Conservation (phyloP, 352 stramenopile genomes). For the Globisporangium abappressorium region DNA sequence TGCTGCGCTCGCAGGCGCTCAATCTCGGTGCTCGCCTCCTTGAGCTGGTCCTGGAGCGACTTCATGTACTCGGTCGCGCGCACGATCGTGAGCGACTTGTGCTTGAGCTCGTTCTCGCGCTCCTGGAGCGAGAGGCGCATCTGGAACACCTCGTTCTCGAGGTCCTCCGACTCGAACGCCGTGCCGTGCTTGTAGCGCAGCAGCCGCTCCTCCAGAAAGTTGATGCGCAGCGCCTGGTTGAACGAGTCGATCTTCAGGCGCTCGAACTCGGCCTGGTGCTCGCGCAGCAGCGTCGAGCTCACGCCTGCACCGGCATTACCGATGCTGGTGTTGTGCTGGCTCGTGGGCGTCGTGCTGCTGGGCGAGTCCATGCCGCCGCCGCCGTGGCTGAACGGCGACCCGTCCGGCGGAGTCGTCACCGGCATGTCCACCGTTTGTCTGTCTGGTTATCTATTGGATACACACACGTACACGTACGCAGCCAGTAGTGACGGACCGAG, state of each 20-base stretch:
- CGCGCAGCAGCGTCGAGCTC: constrained; percentile 18
- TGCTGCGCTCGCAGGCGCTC: constrained; percentile 17
- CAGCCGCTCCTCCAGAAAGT: constrained; percentile 56
- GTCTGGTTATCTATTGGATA: background rate
- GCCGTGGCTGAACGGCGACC: constrained; percentile 7
- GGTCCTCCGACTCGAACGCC: constrained; percentile 53
- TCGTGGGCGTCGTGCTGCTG: constrained; percentile 2
- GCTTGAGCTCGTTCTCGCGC: constrained; percentile 57
- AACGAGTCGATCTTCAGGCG: constrained; percentile 65
- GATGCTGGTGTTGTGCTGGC: background rate
- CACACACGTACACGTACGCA: background rate
- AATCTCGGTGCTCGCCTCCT: constrained; percentile 28
- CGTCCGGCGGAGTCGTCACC: constrained; percentile 2
- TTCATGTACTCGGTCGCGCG: constrained; percentile 58
- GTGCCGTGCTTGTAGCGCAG: constrained; percentile 56
- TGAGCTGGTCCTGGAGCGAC: constrained; percentile 41
- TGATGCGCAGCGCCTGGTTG: constrained; percentile 34
- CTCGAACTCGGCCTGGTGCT: constrained; percentile 29
- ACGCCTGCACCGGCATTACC: background rate
- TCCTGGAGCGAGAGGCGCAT: constrained; percentile 57
- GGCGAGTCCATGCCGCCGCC: constrained; percentile 7
- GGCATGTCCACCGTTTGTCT: background rate
- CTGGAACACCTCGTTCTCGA: constrained; percentile 61
- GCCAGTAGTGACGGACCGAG: background rate
- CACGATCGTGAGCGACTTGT: constrained; percentile 58